Percentiles rank a stretch among this genome's conserved stretches.
These are phyloP conservation scores for Solanum arcanum DNA, from an alignment of 257 asterid genomes.

Conservation along the genomic window DNA sequence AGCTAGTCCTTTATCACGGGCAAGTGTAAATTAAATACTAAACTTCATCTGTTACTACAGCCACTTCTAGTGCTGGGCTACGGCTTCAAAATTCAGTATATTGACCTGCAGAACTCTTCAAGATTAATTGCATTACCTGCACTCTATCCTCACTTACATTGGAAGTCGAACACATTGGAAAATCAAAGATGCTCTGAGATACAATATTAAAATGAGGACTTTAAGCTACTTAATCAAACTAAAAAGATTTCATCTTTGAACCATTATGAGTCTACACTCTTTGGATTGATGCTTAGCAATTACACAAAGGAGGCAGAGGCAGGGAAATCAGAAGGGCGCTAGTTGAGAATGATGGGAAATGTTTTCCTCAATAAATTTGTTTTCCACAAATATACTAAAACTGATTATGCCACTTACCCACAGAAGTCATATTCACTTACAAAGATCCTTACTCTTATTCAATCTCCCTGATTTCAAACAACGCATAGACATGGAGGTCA, in stretches of 20 bases:
- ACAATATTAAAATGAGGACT: neutral
- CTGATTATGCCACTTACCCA: neutral
- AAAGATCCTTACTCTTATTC: neutral
- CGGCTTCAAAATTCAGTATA: neutral
- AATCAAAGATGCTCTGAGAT: neutral
- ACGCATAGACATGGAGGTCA: neutral
- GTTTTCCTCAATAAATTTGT: neutral
- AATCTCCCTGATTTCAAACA: neutral
- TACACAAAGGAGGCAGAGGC: neutral
- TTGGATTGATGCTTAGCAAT: neutral
- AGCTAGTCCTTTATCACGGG: neutral
- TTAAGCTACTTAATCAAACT: neutral
- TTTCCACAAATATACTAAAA: neutral
- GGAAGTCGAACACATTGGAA: neutral
- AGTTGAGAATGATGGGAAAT: neutral
- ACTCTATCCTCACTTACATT: neutral
- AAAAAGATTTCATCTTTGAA: neutral
- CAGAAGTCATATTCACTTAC: neutral
- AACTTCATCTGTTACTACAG: neutral
- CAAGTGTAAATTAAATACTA: neutral
- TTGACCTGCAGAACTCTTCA: neutral
- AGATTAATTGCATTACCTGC: neutral
- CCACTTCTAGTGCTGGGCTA: neutral
- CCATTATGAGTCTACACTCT: neutral
- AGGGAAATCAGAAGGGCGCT: neutral